Evolutionary conservation across 768 basidiomycete species (phyloP), one percentile per base, ranked within the genome.

Genomic region (Macrolepiota fuliginosa): DNA sequence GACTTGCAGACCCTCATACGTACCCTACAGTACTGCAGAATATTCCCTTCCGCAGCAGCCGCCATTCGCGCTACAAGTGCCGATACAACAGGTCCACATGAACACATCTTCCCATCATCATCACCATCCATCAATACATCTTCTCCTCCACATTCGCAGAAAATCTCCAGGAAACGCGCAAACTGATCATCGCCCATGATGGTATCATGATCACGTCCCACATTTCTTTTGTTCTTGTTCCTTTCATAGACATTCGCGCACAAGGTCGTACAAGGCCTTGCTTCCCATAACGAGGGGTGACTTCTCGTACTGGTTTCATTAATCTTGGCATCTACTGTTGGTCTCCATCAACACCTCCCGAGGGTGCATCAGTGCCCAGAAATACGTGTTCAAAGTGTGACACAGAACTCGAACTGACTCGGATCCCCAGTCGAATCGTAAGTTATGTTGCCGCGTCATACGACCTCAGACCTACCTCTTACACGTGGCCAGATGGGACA

Each of bases 321-420:
- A 39, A 56, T 58, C 47, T 50, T 25, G 13, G 11, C 47, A 36
- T 29, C 19, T 13, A 5, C 25, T 11, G 22, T 58, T 39, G 35
- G 27, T 40, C n/a, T 10, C 19, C 56, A 58, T 58, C 57, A 58
- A 15, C 57, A 27, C 50, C 56, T 49, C 42, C 46, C 56, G 45
- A 57, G 32, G 15, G 22, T 22, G 10, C 29, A 57, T 17, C 15
- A 49, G 19, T 1, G 56, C 36, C 9, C 22, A 13, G 13, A 22
- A 49, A 1, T 24, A 27, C 47, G 11, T 49, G 9, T 22, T 49
- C 47, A 15, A 49, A 17, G 47, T 36, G 57, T 58, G 57, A 58
- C 57, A 40, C 22, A 4, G 13, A 3, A 15, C 24, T 39, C 57
- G 47, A 58, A 50, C 54, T 35, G 40, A 56, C 9, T 56, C 54